A percentile compares a stretch with the other conserved stretches of the same genome.
Evolutionary conservation across 2,329 filamentous ascomycete species (phyloP).

Genomic region (Colletotrichum destructivum): DNA sequence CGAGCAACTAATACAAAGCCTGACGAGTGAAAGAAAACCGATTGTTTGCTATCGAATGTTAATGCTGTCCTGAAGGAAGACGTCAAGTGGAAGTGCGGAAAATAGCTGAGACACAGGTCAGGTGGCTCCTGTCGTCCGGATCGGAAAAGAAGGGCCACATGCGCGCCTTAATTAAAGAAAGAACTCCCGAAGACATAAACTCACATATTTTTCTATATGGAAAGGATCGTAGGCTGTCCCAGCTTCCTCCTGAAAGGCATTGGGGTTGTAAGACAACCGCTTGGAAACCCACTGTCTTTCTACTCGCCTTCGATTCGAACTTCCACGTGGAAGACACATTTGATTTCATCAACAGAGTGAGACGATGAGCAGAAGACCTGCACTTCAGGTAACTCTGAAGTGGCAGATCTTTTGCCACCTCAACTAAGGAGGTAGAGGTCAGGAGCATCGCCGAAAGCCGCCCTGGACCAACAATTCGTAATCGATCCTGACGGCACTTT

Average conservation of each 20-base stretch:
- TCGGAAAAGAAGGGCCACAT: neutral
- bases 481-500: too few species aligned
- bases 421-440: too few species aligned
- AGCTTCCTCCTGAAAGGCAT: neutral
- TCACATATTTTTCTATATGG: neutral
- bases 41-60: neutral
- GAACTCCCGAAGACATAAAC: neutral
- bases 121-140: neutral
- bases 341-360: neutral
- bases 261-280: neutral
- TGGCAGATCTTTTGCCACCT: too few species aligned
- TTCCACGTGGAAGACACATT: neutral
- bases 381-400: too few species aligned
- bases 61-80: neutral
- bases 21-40: neutral
- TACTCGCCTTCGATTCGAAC: neutral
- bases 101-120: neutral
- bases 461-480: too few species aligned
- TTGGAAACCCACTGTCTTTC: neutral
- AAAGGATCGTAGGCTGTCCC: neutral
- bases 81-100: neutral
- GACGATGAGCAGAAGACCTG: neutral
- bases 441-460: too few species aligned
- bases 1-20: neutral
- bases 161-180: neutral